A percentile compares a stretch with the other conserved stretches of the same genome.
Evolutionary conservation across 495 filamentous ascomycete species (phyloP).

Genomic region (Talaromyces ruber): DNA sequence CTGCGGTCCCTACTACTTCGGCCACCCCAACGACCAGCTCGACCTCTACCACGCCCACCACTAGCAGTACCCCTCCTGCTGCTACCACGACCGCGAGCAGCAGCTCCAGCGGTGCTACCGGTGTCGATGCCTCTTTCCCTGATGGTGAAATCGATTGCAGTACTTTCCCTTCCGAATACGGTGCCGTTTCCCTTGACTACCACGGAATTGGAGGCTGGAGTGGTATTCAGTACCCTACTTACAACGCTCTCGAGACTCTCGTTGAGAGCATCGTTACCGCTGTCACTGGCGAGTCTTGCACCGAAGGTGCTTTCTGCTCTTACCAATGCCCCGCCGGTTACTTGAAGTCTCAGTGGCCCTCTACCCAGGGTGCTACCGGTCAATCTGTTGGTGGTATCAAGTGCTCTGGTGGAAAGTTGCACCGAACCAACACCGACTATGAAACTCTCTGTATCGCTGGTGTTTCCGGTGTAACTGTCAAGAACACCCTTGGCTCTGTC

Average conservation of each 20-base stretch:
- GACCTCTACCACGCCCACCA: slow-evolving; percentile 11
- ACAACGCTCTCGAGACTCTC: slow-evolving; percentile 19
- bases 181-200: slow-evolving; percentile 64
- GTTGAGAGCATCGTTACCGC: slow-evolving; percentile 55
- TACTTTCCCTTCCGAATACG: slow-evolving; percentile 74
- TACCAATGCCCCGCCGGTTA: slow-evolving; percentile 90
- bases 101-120: slow-evolving; percentile 29
- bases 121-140: slow-evolving; percentile 65
- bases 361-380: slow-evolving; percentile 65
- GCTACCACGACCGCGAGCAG: slow-evolving; percentile 14
- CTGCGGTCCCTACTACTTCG: neutral
- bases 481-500: slow-evolving; percentile 60
- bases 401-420: slow-evolving; percentile 68
- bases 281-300: slow-evolving; percentile 49
- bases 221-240: slow-evolving; percentile 59
- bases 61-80: slow-evolving; percentile 14
- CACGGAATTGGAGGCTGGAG: slow-evolving; percentile 66
- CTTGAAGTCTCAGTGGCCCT: slow-evolving; percentile 90
- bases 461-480: slow-evolving; percentile 56
- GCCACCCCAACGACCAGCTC: slow-evolving; percentile 13
- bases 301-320: slow-evolving; percentile 66
- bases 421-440: slow-evolving; percentile 59
- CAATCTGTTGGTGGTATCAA: slow-evolving; percentile 85
- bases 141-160: slow-evolving; percentile 63
- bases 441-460: slow-evolving; percentile 72